Percentiles rank a stretch among this genome's conserved stretches.
Evolutionary conservation across 306 rosid genomes (phyloP).

Genomic region (Pterocarpus macrocarpus): DNA sequence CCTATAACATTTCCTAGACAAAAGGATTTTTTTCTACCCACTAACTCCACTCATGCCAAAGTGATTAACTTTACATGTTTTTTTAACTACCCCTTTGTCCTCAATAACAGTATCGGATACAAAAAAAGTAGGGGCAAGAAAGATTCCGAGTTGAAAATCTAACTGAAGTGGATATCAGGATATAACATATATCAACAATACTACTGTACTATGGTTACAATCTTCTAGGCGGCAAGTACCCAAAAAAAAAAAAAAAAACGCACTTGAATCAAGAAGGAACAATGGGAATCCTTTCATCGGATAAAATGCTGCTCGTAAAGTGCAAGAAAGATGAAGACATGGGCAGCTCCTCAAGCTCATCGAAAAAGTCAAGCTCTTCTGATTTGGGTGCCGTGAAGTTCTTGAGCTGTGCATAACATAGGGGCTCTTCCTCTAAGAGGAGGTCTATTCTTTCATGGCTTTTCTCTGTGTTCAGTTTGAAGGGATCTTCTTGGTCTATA

Average conservation of each 20-base stretch:
- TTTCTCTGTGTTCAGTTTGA: slow-evolving; percentile 57
- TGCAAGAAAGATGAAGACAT: slow-evolving; percentile 71
- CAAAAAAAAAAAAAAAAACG: background rate
- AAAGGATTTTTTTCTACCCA: too few relatives aligned
- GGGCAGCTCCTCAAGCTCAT: slow-evolving; percentile 96
- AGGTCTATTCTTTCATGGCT: slow-evolving; percentile 49
- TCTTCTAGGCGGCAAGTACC: slow-evolving; percentile 50
- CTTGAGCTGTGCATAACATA: slow-evolving; percentile 56
- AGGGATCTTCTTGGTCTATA: slow-evolving; percentile 63
- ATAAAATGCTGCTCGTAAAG: slow-evolving; percentile 66
- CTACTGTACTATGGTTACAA: slow-evolving; percentile 42
- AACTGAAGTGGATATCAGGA: slow-evolving; percentile 25
- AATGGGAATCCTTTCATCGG: slow-evolving; percentile 72
- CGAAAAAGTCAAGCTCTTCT: slow-evolving; percentile 80
- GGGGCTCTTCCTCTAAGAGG: slow-evolving; percentile 63
- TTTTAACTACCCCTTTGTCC: slow-evolving; percentile 31
- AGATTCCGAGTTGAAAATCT: slow-evolving; percentile 35
- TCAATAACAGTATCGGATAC: slow-evolving; percentile 3
- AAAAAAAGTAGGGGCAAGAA: slow-evolving; percentile 22
- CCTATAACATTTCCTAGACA: too few relatives aligned
- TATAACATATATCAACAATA: slow-evolving; percentile 36
- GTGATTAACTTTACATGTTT: slow-evolving; percentile 44
- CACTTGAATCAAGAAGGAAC: slow-evolving; percentile 81
- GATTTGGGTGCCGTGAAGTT: slow-evolving; percentile 54
- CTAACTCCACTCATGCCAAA: background rate